A percentile compares a stretch with the other conserved stretches of the same genome.
phyloP scores from a whole-genome alignment of 1,284 basidiomycete species.

The Lentinus polychrous region DNA sequence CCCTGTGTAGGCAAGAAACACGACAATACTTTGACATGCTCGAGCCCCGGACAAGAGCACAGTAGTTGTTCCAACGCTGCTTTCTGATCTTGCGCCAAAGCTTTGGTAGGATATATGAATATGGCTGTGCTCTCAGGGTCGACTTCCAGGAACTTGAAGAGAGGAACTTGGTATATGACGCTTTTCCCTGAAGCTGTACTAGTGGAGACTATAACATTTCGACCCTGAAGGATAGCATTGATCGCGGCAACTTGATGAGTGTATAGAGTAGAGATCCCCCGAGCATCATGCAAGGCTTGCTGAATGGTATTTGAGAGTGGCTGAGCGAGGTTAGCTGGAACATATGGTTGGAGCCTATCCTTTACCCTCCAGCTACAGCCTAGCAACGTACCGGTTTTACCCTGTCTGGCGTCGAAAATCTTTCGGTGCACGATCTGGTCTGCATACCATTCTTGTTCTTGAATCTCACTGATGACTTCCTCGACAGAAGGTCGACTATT shows the following conservation, averaged over 20 bases:
- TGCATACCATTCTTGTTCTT: slow-evolving; percentile 54
- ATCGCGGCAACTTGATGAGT: slow-evolving; percentile 78
- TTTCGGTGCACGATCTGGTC: slow-evolving; percentile 60
- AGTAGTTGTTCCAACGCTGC: slow-evolving; percentile 64
- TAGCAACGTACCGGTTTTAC: slow-evolving; percentile 38
- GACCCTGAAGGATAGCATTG: slow-evolving; percentile 51
- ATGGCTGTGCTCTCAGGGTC: slow-evolving; percentile 65
- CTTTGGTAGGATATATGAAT: slow-evolving; percentile 90
- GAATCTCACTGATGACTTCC: slow-evolving; percentile 51
- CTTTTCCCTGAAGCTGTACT: slow-evolving; percentile 91
- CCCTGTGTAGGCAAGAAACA: not conserved
- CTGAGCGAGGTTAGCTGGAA: slow-evolving; percentile 42
- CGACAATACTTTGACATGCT: slow-evolving; percentile 44
- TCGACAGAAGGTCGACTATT: slow-evolving; percentile 52
- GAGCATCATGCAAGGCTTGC: slow-evolving; percentile 53
- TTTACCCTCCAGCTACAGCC: not conserved
- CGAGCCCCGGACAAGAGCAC: slow-evolving; percentile 52
- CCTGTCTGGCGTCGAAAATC: slow-evolving; percentile 45
- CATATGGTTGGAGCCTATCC: no score
- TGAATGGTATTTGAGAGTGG: slow-evolving; percentile 53
- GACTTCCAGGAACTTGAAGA: slow-evolving; percentile 63
- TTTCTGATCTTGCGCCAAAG: slow-evolving; percentile 86
- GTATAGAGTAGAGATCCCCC: slow-evolving; percentile 67
- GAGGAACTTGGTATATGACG: slow-evolving; percentile 83
- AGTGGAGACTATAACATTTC: slow-evolving; percentile 84